A percentile compares a stretch with the other conserved stretches of the same genome.
These are phyloP conservation scores for Kodamaea jinghongensis DNA, from an alignment of 805 yeast genomes.

Conservation along the genomic window DNA sequence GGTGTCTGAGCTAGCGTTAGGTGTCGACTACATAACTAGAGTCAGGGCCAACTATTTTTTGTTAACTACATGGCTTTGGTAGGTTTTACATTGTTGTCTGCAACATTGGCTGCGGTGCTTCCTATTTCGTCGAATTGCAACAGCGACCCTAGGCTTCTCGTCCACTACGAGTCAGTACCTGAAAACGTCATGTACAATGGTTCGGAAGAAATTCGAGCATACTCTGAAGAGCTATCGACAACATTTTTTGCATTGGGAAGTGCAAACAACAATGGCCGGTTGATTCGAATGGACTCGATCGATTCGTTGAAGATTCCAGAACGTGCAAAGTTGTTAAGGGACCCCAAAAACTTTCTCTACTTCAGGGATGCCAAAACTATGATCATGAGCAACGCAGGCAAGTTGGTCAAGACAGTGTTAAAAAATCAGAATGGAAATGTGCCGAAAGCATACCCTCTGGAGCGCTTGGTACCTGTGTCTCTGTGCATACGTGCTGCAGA, in stretches of 20 bases:
- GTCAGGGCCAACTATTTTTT: too few species aligned
- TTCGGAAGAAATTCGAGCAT: neutral
- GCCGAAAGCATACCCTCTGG: neutral
- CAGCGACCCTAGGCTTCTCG: neutral
- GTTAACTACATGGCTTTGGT: too few species aligned
- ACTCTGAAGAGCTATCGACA: neutral
- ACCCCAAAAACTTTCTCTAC: slow-evolving; percentile 4
- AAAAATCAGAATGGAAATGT: neutral
- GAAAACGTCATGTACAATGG: neutral
- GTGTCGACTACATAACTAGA: too few species aligned
- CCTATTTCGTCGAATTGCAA: neutral
- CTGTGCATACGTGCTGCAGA: slow-evolving; percentile 7
- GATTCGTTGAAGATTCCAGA: slow-evolving; percentile 4
- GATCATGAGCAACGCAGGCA: slow-evolving; percentile 1
- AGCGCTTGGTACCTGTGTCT: slow-evolving; percentile 10
- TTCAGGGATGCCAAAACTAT: slow-evolving; percentile 2
- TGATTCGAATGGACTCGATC: slow-evolving; percentile 1
- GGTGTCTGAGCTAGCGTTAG: too few species aligned
- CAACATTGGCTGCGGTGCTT: too few species aligned
- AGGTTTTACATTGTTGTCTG: too few species aligned
- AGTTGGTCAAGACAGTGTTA: too few species aligned
- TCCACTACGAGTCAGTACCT: neutral
- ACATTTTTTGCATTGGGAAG: neutral
- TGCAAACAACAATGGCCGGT: neutral
- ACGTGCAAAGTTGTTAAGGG: neutral